Base-by-base conservation (phyloP, 2,329 filamentous ascomycete genomes). In the Colletotrichum trifolii region DNA sequence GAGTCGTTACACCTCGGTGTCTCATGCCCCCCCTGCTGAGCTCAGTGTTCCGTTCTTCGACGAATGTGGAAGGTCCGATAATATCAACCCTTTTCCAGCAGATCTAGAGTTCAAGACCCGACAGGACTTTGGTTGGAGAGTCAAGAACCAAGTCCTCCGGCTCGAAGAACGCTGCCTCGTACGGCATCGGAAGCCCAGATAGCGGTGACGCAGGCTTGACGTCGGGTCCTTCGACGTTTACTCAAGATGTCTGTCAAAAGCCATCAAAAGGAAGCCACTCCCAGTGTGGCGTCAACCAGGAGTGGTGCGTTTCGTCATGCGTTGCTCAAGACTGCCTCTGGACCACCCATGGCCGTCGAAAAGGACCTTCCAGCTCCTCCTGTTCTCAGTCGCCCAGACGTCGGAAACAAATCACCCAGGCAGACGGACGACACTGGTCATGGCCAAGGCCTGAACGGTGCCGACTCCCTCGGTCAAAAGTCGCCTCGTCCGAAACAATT, bases 131-230 rank as follows among this genome's bases (percentile, higher is more conserved):
- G 17, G 17, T 17, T 17, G 17, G 17, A 17, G 17, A 17, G 17
- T 17, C 17, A 17, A 17, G 17, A 17, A 17, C 17, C 17, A 17
- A 17, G 17, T 2, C 17, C 17, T 17, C 17, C 17, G 3, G 17
- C 17, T 17, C 17, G 17, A 17, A 17, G 17, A 17, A 17, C 17
- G 17, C 17, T 17, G 17, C 25, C 25, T 25, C 25, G 4, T 5
- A 25, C 25, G 25, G n/a, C 11, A 40, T 15, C 11, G 34, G 35
- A 39, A 5, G 45, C 2, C 15, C 34, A 9, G 70, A 70, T n/a
- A 71, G 72, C 52, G 76, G 79, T 54, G 73, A 78, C 60, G 65
- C 69, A 17, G 77, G 76, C 17, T 75, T 77, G 15, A 68, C 71
- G n/a, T 72, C 73, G 8, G 78, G 76, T 50, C 60, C 65, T 35